These are phyloP conservation scores for Microcyclosporella mali DNA, from an alignment of 2,329 filamentous ascomycete species.

Conservation along the genomic window DNA sequence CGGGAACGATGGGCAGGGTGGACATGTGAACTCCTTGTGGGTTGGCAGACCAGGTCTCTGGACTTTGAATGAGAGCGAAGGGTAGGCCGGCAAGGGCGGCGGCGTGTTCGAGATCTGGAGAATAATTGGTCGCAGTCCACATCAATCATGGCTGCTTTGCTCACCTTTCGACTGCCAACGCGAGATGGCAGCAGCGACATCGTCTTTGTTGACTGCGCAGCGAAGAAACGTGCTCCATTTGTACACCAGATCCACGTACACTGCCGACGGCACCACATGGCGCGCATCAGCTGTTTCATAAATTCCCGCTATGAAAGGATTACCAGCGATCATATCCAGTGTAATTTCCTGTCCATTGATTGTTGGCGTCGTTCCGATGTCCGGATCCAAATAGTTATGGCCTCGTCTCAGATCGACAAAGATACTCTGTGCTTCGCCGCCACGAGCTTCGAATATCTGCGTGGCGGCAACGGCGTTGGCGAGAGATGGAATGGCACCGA, in stretches of 20 bases:
- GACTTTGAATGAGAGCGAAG: slow-evolving; percentile 5
- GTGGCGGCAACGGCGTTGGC: slow-evolving; percentile 7
- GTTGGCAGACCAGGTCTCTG: slow-evolving; percentile 1
- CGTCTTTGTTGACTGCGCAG: slow-evolving; percentile 3
- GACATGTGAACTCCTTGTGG: slow-evolving; percentile 4
- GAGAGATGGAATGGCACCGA: slow-evolving; percentile 7
- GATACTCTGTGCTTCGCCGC: slow-evolving; percentile 5
- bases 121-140: no score
- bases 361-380: slow-evolving; percentile 9
- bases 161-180: slow-evolving; percentile 1
- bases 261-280: slow-evolving; percentile 5
- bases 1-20: slow-evolving; percentile 5
- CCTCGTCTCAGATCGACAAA: slow-evolving; percentile 1
- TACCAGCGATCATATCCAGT: slow-evolving; percentile 2
- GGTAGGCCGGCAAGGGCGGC: slow-evolving; percentile 3
- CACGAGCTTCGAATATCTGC: slow-evolving; percentile 8
- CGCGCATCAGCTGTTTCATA: slow-evolving; percentile 8
- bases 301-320: slow-evolving; percentile 4
- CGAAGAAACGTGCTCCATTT: slow-evolving; percentile 7
- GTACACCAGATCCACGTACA: slow-evolving; percentile 9
- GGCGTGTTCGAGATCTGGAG: slow-evolving; percentile 7
- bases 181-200: slow-evolving; percentile 4
- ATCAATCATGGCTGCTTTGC: neutral
- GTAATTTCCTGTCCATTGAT: slow-evolving; percentile 9
- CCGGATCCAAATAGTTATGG: slow-evolving; percentile 8